A percentile compares a stretch with the other conserved stretches of the same genome.
phyloP scores from a whole-genome alignment of 2,329 filamentous ascomycete species.

The Hypoxylon sp. region DNA sequence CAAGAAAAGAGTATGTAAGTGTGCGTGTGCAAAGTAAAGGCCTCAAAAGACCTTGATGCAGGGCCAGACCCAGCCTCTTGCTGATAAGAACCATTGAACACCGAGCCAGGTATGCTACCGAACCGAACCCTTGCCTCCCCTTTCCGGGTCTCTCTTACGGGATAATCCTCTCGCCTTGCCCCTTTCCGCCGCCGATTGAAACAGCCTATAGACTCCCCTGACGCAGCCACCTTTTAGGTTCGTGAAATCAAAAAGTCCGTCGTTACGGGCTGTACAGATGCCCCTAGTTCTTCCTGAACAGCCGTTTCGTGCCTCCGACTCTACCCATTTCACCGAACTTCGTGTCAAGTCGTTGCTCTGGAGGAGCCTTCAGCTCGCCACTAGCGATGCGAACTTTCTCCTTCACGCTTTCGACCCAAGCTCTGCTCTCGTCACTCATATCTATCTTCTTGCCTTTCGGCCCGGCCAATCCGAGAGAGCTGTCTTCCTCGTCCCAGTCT shows the following conservation, averaged over 20 bases:
- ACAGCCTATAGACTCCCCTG: conserved; percentile 27
- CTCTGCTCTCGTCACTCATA: conserved; percentile 78
- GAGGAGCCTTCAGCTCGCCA: conserved; percentile 62
- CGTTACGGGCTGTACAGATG: conserved; percentile 45
- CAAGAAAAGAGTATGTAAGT: conserved; percentile 17
- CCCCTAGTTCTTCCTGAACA: conserved; percentile 68
- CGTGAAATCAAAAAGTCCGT: conserved; percentile 25
- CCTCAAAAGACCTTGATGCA: conserved; percentile 13
- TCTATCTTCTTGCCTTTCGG: conserved; percentile 73
- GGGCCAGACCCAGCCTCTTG: conserved; percentile 9
- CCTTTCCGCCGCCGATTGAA: conserved; percentile 19
- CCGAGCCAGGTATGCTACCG: conserved; percentile 37
- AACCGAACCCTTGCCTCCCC: conserved; percentile 17
- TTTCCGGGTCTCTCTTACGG: conserved; percentile 23
- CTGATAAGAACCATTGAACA: conserved; percentile 30
- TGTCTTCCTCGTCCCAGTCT: conserved; percentile 71
- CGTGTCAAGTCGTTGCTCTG: conserved; percentile 49
- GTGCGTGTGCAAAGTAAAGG: conserved; percentile 15
- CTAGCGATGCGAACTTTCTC: conserved; percentile 81
- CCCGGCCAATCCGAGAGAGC: conserved; percentile 76
- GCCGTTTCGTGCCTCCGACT: conserved; percentile 77
- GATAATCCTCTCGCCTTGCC: conserved; percentile 13
- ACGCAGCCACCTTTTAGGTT: conserved; percentile 22
- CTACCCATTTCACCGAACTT: conserved; percentile 78
- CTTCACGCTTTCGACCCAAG: conserved; percentile 87